phyloP scores from a whole-genome alignment of 768 basidiomycete species.

The Trametes maxima region DNA sequence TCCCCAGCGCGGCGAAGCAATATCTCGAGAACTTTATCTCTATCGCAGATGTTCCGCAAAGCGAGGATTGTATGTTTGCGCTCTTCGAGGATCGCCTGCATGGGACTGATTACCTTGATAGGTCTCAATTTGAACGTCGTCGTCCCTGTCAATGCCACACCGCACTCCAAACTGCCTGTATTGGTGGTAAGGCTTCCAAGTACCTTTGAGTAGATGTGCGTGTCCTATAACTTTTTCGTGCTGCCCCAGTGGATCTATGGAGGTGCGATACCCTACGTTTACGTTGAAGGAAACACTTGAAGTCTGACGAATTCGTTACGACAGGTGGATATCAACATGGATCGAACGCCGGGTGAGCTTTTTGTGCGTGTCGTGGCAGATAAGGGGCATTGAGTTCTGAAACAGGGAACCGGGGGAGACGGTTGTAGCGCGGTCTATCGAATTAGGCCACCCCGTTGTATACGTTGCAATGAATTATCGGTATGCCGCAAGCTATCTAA shows the following conservation, averaged over 20 bases:
- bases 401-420: conserved; percentile 44
- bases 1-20: not conserved
- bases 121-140: conserved; percentile 28
- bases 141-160: conserved; percentile 1
- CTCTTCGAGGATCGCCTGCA: not conserved
- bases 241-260: conserved; percentile 3
- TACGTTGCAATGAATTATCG: conserved; percentile 61
- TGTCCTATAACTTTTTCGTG: not conserved
- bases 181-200: conserved; percentile 20
- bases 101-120: not conserved
- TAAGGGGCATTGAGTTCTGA: no score
- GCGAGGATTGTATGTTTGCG: conserved; percentile 17
- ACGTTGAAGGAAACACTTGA: no score
- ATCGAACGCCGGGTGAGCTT: conserved; percentile 1
- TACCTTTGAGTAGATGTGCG: no score
- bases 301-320: not conserved
- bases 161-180: conserved; percentile 21
- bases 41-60: not conserved
- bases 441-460: conserved; percentile 45
- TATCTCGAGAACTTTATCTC: not conserved
- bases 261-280: no score
- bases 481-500: conserved; percentile 20
- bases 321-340: conserved; percentile 10
- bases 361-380: no score
- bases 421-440: conserved; percentile 48